Evolutionary conservation across 768 basidiomycete species (phyloP), one percentile per base, ranked within the genome.

Genomic region (Psilocybe sp.): DNA sequence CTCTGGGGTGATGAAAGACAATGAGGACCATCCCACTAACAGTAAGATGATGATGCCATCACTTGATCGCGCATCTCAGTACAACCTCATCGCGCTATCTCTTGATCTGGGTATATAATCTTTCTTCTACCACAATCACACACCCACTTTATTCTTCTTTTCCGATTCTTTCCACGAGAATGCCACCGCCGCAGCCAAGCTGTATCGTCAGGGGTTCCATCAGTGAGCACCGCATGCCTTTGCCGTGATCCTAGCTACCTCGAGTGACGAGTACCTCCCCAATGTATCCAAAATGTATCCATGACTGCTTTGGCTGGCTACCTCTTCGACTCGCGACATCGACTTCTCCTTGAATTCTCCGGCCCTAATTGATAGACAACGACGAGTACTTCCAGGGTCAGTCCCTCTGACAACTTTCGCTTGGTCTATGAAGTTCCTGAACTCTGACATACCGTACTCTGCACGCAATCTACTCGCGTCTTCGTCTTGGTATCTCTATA

Each of bases 351-450:
- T 40, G 48, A 43, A 13, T 54, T 40, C 4, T 11, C 34, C 40
- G 42, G 33, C 36, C 46, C 6, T 41, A 35, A 32, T 41, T 28
- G 34, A 12, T 32, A 82, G 81, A 81, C 57, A 71, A 76, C 46
- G 81, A 83, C 54, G 81, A 83, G 56, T 81, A 77, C 59, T 82
- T 81, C 55, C 67, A 78, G 59, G 80, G 81, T 77, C 31, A 40
- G 68, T 48, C 18, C 19, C 34, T 19, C 9, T 33, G 20, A 6
- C n/a, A 9, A 38, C 34, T 20, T 10, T 23, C 49, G 15, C 16
- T 3, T 23, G 40, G 50, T 23, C 6, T 42, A 33, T 15, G 14
- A 13, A 34, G 9, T 31, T 16, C 5, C 15, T 40, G 4, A 10
- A 12, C 35, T 18, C 9, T 42, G 18, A 36, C 31, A 9, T 39